A percentile compares a stretch with the other conserved stretches of the same genome.
These are phyloP conservation scores for Parietaria judaica DNA, from an alignment of 306 rosid species.

Conservation along the genomic window DNA sequence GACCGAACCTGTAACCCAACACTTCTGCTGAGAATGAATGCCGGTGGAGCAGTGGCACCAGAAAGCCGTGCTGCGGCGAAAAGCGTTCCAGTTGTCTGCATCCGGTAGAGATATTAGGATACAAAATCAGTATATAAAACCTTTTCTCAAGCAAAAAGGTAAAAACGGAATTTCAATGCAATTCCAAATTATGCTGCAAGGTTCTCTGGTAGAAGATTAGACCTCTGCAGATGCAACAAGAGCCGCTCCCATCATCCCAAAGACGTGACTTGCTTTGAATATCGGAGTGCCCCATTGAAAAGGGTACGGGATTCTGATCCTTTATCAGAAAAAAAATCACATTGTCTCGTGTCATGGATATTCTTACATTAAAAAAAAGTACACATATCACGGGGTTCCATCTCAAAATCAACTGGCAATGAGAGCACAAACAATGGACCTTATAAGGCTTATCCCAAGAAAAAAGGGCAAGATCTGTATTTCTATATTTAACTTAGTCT, in stretches of 20 bases:
- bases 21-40: constrained; percentile 69
- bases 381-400: too few species aligned
- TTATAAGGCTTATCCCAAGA: too few species aligned
- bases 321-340: constrained; percentile 22
- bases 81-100: constrained; percentile 82
- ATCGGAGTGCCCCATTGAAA: constrained; percentile 97
- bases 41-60: constrained; percentile 97
- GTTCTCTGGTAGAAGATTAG: constrained; percentile 13
- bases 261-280: constrained; percentile 87
- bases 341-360: not conserved
- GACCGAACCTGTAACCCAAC: constrained; percentile 69
- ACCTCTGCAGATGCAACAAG: constrained; percentile 91
- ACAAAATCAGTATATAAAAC: not conserved
- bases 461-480: too few species aligned
- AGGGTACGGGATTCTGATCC: constrained; percentile 81
- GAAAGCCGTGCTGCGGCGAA: constrained; percentile 91
- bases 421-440: too few species aligned
- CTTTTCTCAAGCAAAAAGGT: not conserved
- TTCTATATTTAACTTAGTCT: too few species aligned
- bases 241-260: constrained; percentile 96
- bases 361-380: too few species aligned
- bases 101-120: not conserved
- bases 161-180: not conserved
- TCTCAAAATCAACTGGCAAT: too few species aligned
- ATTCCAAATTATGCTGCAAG: not conserved